Conservation (phyloP, 2,329 filamentous ascomycete genomes). For the Fusarium caatingaense region DNA sequence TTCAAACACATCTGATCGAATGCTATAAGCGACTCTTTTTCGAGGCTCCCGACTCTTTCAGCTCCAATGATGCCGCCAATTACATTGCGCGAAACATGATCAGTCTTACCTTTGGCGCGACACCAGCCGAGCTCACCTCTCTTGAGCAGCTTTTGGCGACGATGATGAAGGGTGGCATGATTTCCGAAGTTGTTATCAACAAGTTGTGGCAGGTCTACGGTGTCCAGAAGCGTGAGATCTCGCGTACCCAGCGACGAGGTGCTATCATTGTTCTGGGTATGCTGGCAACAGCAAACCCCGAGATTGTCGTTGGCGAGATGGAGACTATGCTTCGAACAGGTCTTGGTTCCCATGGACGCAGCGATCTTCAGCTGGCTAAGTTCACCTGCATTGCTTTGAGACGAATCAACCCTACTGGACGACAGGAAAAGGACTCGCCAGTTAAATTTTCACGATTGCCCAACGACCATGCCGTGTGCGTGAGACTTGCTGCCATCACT, state of each 20-base stretch:
- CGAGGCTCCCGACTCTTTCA: conserved; percentile 90
- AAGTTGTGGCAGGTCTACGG: conserved; percentile 99
- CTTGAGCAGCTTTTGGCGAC: conserved; percentile 94
- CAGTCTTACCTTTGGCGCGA: conserved; percentile 94
- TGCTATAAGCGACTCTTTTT: conserved; percentile 97
- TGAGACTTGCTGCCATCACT: conserved; percentile 83
- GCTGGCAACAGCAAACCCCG: conserved; percentile 91
- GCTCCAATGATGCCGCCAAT: conserved; percentile 88
- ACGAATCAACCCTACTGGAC: conserved; percentile 87
- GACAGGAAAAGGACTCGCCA: conserved; percentile 79
- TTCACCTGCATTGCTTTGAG: conserved; percentile 95
- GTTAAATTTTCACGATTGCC: conserved; percentile 80
- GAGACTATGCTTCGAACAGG: conserved; percentile 94
- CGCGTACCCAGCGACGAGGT: conserved; percentile 87
- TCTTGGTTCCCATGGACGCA: conserved; percentile 80
- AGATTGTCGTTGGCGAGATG: conserved; percentile 94
- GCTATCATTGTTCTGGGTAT: conserved; percentile 97
- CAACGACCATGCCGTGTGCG: conserved; percentile 91
- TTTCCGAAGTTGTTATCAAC: conserved; percentile 85
- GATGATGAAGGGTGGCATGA: conserved; percentile 94
- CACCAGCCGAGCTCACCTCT: conserved; percentile 93
- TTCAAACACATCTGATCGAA: conserved; percentile 95
- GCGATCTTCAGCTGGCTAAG: conserved; percentile 89
- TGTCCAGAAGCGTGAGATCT: conserved; percentile 92
- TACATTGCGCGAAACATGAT: conserved; percentile 99